Evolutionary conservation across 2,329 filamentous ascomycete species (phyloP), one percentile per base, ranked within the genome.

Genomic region (Talaromyces sp.): DNA sequence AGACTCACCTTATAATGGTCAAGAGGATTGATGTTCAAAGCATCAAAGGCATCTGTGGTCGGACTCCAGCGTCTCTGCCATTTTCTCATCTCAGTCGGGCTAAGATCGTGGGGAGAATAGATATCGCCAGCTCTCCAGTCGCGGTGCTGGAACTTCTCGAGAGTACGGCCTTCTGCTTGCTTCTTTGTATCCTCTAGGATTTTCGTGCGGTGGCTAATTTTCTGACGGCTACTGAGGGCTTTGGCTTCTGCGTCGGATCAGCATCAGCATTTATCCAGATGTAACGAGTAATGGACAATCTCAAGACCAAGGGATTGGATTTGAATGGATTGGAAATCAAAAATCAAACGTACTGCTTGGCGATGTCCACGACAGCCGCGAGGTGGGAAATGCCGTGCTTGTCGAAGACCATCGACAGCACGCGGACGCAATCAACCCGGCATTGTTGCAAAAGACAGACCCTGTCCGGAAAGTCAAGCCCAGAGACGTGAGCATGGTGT

Each of bases 21-120:
- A 61, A 94, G 68, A 14, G 94, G 93, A 66, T 91, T 88, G 62
- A 97, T 80, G 24, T 87, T 88, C 70, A 97, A 74, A 43, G 88
- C 79, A 74, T 97, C 92, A 65, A 97, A 86, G 7, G 89, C 85
- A 74, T 99, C 93, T 58, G 72, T 80, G 46, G 81, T 78, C 62
- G 83, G 83, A 65, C 74, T 76, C 59, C 78, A 75, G 65, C 77
- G 77, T 72, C 77, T 81, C 74, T 83, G 86, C 88, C 89, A 96
- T 80, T 96, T 96, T 70, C 78, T 77, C 85, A 90, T 88, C 83
- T 97, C 92, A 38, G 80, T 78, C 26, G 86, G 82, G 59, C 85
- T 88, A 71, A 99, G 75, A 76, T 99, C 94, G 72, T 92, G 90
- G 35, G 94, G 94, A 62, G 92, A 84, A 77, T 97, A 97, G 57